These are phyloP conservation scores for Diplogelasinospora grovesii DNA, from an alignment of 495 filamentous ascomycete species.

Conservation along the genomic window DNA sequence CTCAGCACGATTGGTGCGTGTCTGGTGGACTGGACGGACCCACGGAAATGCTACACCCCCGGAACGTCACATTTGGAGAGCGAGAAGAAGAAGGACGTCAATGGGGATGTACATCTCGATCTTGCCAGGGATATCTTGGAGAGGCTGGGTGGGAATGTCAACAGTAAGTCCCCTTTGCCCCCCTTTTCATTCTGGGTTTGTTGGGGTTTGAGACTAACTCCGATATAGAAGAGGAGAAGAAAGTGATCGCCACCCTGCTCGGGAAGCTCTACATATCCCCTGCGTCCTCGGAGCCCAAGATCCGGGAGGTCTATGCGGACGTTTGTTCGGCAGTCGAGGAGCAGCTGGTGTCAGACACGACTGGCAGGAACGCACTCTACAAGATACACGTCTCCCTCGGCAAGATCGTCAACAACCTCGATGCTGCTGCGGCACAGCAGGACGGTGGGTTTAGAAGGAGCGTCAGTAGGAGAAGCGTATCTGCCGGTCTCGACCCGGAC, in stretches of 20 bases:
- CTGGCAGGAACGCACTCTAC: conserved; percentile 66
- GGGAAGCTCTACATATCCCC: conserved; percentile 76
- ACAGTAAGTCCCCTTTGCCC: conserved; percentile 47
- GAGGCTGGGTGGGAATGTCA: conserved; percentile 45
- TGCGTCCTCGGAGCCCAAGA: conserved; percentile 41
- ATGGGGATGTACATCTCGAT: conserved; percentile 60
- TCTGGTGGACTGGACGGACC: conserved; percentile 93
- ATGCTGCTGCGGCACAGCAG: conserved; percentile 28
- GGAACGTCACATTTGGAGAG: conserved; percentile 46
- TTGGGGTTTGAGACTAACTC: too few relatives aligned
- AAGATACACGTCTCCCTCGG: conserved; percentile 65
- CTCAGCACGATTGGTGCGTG: conserved; percentile 68
- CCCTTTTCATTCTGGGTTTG: too few relatives aligned
- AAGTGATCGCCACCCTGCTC: conserved; percentile 67
- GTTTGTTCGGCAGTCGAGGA: conserved; percentile 63
- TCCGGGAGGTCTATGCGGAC: conserved; percentile 45
- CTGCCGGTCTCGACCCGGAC: conserved; percentile 17
- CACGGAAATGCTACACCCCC: conserved; percentile 72
- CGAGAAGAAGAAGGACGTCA: conserved; percentile 52
- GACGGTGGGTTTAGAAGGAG: conserved; percentile 24
- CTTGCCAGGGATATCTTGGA: conserved; percentile 60
- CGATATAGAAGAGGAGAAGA: conserved; percentile 70
- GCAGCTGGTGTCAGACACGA: conserved; percentile 61
- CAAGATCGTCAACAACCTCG: conserved; percentile 54
- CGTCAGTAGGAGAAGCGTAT: conserved; percentile 28